phyloP scores from a whole-genome alignment of 2,329 filamentous ascomycete genomes.

The Akanthomyces dipterigenus region DNA sequence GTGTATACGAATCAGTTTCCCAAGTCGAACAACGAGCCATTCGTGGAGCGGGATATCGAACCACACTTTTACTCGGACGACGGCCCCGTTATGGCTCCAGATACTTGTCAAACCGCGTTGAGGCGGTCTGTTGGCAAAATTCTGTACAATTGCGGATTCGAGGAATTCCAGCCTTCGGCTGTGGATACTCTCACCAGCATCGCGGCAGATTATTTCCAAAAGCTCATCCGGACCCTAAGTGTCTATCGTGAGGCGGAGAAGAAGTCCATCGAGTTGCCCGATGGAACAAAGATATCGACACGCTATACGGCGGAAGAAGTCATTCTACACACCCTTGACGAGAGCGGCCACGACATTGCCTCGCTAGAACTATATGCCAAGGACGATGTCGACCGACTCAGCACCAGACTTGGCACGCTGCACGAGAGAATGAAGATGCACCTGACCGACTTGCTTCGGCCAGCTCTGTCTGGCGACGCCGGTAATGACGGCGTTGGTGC shows the following conservation, averaged over 20 bases:
- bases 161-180: conserved; percentile 93
- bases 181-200: conserved; percentile 86
- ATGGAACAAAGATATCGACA: conserved; percentile 45
- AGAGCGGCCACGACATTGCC: conserved; percentile 77
- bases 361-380: conserved; percentile 79
- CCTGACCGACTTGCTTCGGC: conserved; percentile 85
- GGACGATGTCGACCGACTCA: conserved; percentile 85
- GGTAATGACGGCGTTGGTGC: conserved; percentile 79
- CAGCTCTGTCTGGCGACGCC: conserved; percentile 68
- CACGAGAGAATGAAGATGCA: conserved; percentile 94
- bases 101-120: conserved; percentile 74
- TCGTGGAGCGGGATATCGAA: conserved; percentile 78
- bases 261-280: conserved; percentile 45
- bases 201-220: conserved; percentile 82
- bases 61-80: conserved; percentile 86
- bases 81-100: conserved; percentile 78
- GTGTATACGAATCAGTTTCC: conserved; percentile 98
- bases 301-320: conserved; percentile 80
- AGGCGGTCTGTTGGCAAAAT: conserved; percentile 90
- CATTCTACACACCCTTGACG: conserved; percentile 75
- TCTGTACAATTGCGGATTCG: conserved; percentile 93
- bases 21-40: conserved; percentile 87
- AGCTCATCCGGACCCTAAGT: conserved; percentile 72
- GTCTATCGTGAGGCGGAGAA: conserved; percentile 80
- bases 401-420: conserved; percentile 70